These are phyloP conservation scores for Lachnellula hyalina DNA, from an alignment of 2,329 filamentous ascomycete species.

Conservation along the genomic window DNA sequence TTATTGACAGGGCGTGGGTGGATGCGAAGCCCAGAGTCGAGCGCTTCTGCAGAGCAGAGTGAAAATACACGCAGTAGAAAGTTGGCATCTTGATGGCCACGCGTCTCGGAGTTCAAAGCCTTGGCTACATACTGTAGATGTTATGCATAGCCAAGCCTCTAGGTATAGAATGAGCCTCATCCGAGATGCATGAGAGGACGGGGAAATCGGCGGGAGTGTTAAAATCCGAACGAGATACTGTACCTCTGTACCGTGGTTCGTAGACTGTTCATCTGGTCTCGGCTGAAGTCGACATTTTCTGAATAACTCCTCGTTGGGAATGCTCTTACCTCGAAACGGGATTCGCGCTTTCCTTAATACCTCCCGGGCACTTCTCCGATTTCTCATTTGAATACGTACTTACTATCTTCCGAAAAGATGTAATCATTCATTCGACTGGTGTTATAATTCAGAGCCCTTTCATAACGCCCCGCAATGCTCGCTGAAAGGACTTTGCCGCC, in stretches of 20 bases:
- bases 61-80: neutral
- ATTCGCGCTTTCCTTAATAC: neutral
- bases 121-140: neutral
- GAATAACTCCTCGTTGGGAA: neutral
- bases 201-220: neutral
- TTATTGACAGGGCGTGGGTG: neutral
- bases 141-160: neutral
- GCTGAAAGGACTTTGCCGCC: neutral
- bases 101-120: neutral
- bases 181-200: neutral
- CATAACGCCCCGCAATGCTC: constrained; percentile 6
- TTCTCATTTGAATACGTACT: neutral
- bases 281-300: neutral
- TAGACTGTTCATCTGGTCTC: neutral
- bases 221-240: neutral
- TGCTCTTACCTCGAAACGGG: neutral
- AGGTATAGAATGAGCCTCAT: constrained; percentile 2
- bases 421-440: neutral
- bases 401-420: neutral
- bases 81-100: neutral
- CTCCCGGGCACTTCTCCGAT: neutral
- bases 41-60: neutral
- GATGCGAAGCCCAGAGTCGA: neutral
- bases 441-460: neutral
- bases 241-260: neutral